These are phyloP conservation scores for Yamadazyma sp. DNA, from an alignment of 1,139 yeast species.

Conservation along the genomic window DNA sequence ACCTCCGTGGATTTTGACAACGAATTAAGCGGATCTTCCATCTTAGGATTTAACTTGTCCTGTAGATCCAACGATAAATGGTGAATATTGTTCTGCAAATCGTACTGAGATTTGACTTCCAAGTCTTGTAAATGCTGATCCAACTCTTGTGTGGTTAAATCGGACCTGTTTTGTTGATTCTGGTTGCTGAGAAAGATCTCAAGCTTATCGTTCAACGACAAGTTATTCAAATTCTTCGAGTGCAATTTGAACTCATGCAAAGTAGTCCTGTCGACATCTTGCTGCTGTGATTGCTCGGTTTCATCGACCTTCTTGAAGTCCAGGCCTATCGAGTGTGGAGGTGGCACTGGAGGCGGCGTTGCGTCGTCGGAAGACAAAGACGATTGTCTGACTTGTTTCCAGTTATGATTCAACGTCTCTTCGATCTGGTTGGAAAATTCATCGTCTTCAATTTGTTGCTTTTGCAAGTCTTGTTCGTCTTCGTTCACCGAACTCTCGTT, in stretches of 20 bases:
- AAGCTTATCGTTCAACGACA: slow-evolving; percentile 41
- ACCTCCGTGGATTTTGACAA: slow-evolving; percentile 31
- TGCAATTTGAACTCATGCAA: slow-evolving; percentile 25
- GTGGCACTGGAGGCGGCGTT: slow-evolving; percentile 36
- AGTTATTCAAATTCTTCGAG: slow-evolving; percentile 29
- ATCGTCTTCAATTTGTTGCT: slow-evolving; percentile 8
- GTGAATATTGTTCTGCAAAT: slow-evolving; percentile 37
- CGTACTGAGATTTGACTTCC: slow-evolving; percentile 25
- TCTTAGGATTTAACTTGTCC: slow-evolving; percentile 19
- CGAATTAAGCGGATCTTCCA: slow-evolving; percentile 39
- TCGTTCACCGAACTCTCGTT: slow-evolving; percentile 9
- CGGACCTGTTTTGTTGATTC: slow-evolving; percentile 9
- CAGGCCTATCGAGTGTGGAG: slow-evolving; percentile 20
- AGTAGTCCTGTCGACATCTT: slow-evolving; percentile 23
- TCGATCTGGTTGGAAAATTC: slow-evolving; percentile 13
- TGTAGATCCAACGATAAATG: slow-evolving; percentile 35
- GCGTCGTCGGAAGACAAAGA: slow-evolving; percentile 19
- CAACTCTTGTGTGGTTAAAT: slow-evolving; percentile 23
- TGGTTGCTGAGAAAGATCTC: slow-evolving; percentile 28
- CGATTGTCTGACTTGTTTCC: slow-evolving; percentile 22
- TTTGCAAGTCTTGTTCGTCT: slow-evolving; percentile 4
- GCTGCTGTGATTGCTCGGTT: slow-evolving; percentile 10
- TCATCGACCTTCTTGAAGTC: slow-evolving; percentile 9
- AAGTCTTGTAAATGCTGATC: slow-evolving; percentile 39
- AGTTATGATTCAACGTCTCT: slow-evolving; percentile 22